These are phyloP conservation scores for Microbotryomycetes sp. DNA, from an alignment of 1,284 basidiomycete species.

Conservation along the genomic window DNA sequence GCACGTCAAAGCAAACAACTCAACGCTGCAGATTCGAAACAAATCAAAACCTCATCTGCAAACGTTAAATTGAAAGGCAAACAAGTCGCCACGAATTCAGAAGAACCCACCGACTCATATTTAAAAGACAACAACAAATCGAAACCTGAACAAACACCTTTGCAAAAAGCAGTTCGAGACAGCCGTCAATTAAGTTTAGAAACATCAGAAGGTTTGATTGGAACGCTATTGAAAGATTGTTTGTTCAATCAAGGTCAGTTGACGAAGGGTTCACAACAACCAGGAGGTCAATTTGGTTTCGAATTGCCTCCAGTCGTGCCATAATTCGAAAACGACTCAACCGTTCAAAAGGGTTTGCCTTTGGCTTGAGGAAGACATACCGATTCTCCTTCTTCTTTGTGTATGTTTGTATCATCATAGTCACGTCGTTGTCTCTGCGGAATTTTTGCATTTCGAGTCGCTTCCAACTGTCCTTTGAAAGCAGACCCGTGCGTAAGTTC, in stretches of 20 bases:
- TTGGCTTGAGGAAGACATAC: too few relatives aligned
- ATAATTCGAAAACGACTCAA: not conserved
- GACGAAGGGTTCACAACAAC: not conserved
- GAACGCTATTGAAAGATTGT: constrained; percentile 31
- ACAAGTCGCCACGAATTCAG: not conserved
- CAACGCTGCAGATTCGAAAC: not conserved
- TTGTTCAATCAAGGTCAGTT: constrained; percentile 27
- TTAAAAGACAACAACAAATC: not conserved
- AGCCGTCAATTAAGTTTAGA: constrained; percentile 24
- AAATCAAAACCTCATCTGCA: not conserved
- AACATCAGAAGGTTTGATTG: constrained; percentile 26
- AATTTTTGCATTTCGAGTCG: too few relatives aligned
- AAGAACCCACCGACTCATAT: not conserved
- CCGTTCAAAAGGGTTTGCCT: too few relatives aligned
- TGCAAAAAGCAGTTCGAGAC: constrained; percentile 27
- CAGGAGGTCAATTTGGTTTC: constrained; percentile 2
- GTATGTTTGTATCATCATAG: too few relatives aligned
- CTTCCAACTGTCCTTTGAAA: too few relatives aligned
- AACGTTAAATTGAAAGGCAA: constrained; percentile 13
- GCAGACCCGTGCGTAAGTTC: too few relatives aligned
- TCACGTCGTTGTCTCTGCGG: too few relatives aligned
- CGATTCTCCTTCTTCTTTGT: too few relatives aligned
- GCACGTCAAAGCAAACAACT: constrained; percentile 22
- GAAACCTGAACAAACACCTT: constrained; percentile 19
- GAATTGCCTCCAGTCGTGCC: constrained; percentile 21